phyloP scores from a whole-genome alignment of 331 rosid species.

The Dryas integrifolia region DNA sequence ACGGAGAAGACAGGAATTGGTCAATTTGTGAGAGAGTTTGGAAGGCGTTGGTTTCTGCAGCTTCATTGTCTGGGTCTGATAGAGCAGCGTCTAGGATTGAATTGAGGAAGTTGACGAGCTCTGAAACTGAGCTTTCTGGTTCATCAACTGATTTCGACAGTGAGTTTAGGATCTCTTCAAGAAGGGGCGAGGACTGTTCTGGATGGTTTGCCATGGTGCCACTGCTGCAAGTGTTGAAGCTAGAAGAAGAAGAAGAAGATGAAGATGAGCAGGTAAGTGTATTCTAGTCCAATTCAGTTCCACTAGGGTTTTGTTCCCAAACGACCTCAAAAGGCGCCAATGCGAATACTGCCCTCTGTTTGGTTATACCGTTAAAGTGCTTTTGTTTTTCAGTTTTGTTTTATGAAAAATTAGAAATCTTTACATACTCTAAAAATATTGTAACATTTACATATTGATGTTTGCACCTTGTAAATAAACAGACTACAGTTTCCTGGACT shows the following conservation, averaged over 20 bases:
- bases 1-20: constrained; percentile 49
- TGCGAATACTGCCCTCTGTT: not conserved
- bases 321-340: constrained; percentile 12
- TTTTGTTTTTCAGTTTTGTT: too few species aligned
- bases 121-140: constrained; percentile 36
- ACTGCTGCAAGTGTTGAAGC: not conserved
- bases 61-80: constrained; percentile 45
- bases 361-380: too few species aligned
- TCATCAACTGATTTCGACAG: constrained; percentile 43
- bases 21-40: constrained; percentile 50
- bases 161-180: constrained; percentile 50
- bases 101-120: constrained; percentile 54
- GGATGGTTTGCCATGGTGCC: constrained; percentile 1
- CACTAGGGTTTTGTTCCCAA: not conserved
- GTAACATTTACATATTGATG: too few species aligned
- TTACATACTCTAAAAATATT: too few species aligned
- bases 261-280: not conserved
- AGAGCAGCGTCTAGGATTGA: constrained; percentile 46
- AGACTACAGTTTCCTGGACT: not conserved
- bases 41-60: constrained; percentile 36
- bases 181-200: constrained; percentile 32
- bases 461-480: too few species aligned
- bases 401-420: too few species aligned
- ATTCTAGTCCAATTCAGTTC: not conserved
- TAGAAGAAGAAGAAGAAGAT: not conserved